Base-by-base conservation (phyloP, 306 rosid species). In the Cicer arietinum region DNA sequence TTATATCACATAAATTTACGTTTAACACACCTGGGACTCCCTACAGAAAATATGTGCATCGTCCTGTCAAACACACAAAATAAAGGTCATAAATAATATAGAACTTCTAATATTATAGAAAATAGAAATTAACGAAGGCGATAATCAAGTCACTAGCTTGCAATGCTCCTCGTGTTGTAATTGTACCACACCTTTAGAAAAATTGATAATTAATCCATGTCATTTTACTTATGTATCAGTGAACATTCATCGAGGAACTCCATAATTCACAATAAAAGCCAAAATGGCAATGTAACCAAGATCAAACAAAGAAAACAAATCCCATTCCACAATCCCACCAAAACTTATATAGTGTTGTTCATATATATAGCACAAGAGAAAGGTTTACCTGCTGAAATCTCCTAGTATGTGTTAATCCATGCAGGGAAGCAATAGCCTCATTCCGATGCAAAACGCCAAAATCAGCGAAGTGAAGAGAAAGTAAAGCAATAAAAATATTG, bases 41-140 rank as follows among this genome's bases (percentile, higher is more conserved):
- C 90, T 86, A 83, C 97, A 94, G 86, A 94, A 94, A 79, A 94
- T 94, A 77, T 94, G 97, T 56, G 96, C 96, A 85, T 94, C 98
- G 65, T 94, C 98, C 97, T 94, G 94, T 13, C 44, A 44, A 74
- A 61, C 39, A 83, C 41, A 78, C 59, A 80, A 58, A 85, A 18
- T 37, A 70, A 66, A 84, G 8, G 37, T 41, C 48, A 78, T 84
- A 73, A 91, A 76, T 11, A 79, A 48, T 9, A 69, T 7, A 47
- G 56, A 42, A 69, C 46, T 35, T 45, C 62, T 53, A 63, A 50
- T 71, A 62, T 40, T 44, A 54, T 9, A 76, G 46, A 48, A 45
- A 66, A 67, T 43, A 71, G 57, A 20, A 47, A 56, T 12, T 71
- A 65, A 76, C 77, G 39, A 75, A 54, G 35, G 51, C 8, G 7